Base-by-base conservation (phyloP, 257 asterid genomes). In the Striga asiatica region DNA sequence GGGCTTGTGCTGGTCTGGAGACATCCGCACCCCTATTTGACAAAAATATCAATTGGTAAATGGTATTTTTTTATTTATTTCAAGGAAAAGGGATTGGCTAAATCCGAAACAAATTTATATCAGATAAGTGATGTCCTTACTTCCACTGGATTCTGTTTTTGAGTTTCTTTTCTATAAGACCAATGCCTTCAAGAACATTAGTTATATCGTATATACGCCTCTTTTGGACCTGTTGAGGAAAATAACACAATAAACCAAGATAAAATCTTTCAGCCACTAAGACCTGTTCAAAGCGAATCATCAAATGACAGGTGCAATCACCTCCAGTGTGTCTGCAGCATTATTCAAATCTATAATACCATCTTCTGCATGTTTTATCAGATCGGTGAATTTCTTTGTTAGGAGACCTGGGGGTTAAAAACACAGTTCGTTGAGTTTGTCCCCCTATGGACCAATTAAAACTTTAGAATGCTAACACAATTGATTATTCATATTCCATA, bases 161-260 rank as follows among this genome's bases (percentile, higher is more conserved):
- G 59, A 81, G 85, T 75, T 85, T 89, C 88, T 85, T 85, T 69
- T 89, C 97, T 63, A 89, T 89, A 23, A 85, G 95, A 68, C 94
- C 93, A 72, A 89, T 89, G 52, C 97, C 97, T 70, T 89, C 97
- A 59, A 89, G 97, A 62, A 89, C 97, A 74, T 85, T 89, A 28
- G 97, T 89, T 58, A 89, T 89, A 71, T 85, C 95, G 70, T 89
- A 89, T 66, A 89, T 89, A 59, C 95, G 79, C 74, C 84, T 74
- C 74, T 78, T 78, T 54, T 78, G 84, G 38, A 78, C 84, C 84
- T 78, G 70, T n/a, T n/a, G n/a, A n/a, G n/a, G n/a, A n/a, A n/a
- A n/a, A n/a, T n/a, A n/a, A n/a, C 66, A 56, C 14, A 60, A 28
- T 54, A 38, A 19, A 48, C 58, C 52, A 18, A 39, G 28, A 25